Evolutionary conservation across 306 rosid genomes (phyloP).

Genomic region (Leucaena leucocephala): DNA sequence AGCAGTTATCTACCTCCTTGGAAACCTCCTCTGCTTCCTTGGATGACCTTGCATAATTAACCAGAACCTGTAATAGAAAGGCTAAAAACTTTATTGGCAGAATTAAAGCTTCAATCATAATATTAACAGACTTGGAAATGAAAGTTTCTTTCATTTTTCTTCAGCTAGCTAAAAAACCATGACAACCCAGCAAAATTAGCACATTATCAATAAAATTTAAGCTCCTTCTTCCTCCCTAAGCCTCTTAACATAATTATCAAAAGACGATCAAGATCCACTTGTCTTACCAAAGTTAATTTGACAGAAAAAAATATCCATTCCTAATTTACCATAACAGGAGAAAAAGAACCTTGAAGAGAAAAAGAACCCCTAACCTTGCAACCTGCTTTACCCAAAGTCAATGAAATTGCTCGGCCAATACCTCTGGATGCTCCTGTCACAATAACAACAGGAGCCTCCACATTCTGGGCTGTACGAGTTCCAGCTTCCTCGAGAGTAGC

Average conservation of each 20-base stretch:
- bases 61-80: constrained; percentile 58
- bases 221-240: constrained; percentile 2
- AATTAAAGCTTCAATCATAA: neutral
- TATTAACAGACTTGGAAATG: neutral
- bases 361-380: constrained; percentile 59
- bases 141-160: neutral
- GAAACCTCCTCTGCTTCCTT: constrained; percentile 80
- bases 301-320: neutral
- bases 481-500: constrained; percentile 55
- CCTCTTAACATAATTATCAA: neutral
- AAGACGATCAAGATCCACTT: neutral
- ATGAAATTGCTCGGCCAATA: constrained; percentile 78
- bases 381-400: constrained; percentile 77
- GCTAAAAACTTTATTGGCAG: constrained; percentile 4
- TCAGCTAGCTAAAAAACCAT: neutral
- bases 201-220: neutral
- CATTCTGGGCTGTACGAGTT: constrained; percentile 45
- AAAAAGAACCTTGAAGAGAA: neutral
- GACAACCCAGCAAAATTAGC: constrained; percentile 6
- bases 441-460: constrained; percentile 70
- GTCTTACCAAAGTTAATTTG: neutral
- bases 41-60: constrained; percentile 79
- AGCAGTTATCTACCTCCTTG: constrained; percentile 52
- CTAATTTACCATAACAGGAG: neutral
- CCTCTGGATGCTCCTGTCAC: constrained; percentile 92